A percentile compares a stretch with the other conserved stretches of the same genome.
These are phyloP conservation scores for Acarospora socialis DNA, from an alignment of 2,329 filamentous ascomycete species.

Conservation along the genomic window DNA sequence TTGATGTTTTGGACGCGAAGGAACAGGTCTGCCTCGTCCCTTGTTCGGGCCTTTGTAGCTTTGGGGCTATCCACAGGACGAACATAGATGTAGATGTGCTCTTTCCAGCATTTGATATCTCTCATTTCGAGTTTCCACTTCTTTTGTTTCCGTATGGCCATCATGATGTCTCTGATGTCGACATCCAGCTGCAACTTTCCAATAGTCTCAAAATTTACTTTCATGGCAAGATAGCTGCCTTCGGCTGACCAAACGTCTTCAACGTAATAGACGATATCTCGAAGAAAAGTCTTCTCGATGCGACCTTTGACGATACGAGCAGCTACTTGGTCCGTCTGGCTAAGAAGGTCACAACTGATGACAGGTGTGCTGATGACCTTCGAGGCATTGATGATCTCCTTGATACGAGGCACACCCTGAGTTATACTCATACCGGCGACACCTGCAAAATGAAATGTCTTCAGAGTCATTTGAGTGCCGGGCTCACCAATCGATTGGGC, in stretches of 20 bases:
- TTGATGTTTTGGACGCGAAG: constrained; percentile 75
- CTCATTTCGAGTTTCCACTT: constrained; percentile 61
- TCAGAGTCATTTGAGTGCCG: constrained; percentile 96
- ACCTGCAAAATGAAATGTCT: constrained; percentile 99
- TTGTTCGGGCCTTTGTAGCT: constrained; percentile 28
- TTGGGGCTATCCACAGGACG: constrained; percentile 35
- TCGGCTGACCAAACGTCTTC: constrained; percentile 79
- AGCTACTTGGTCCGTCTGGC: constrained; percentile 57
- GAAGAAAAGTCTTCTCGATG: constrained; percentile 87
- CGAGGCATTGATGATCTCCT: constrained; percentile 98
- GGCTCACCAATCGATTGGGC: constrained; percentile 97
- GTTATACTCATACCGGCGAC: constrained; percentile 99
- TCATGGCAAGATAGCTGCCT: constrained; percentile 62
- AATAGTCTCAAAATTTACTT: constrained; percentile 67
- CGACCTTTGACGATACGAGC: constrained; percentile 85
- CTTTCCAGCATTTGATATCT: constrained; percentile 48
- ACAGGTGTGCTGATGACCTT: constrained; percentile 88
- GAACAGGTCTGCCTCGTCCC: constrained; percentile 50
- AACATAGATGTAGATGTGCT: constrained; percentile 61
- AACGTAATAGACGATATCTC: constrained; percentile 65
- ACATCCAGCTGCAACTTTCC: constrained; percentile 69
- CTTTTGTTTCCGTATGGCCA: constrained; percentile 64
- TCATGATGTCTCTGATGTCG: constrained; percentile 54
- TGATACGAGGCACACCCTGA: constrained; percentile 97
- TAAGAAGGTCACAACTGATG: constrained; percentile 73